Percentiles rank a stretch among this genome's conserved stretches.
These are phyloP conservation scores for Candida vaughaniae DNA, from an alignment of 805 yeast genomes.

Conservation along the genomic window DNA sequence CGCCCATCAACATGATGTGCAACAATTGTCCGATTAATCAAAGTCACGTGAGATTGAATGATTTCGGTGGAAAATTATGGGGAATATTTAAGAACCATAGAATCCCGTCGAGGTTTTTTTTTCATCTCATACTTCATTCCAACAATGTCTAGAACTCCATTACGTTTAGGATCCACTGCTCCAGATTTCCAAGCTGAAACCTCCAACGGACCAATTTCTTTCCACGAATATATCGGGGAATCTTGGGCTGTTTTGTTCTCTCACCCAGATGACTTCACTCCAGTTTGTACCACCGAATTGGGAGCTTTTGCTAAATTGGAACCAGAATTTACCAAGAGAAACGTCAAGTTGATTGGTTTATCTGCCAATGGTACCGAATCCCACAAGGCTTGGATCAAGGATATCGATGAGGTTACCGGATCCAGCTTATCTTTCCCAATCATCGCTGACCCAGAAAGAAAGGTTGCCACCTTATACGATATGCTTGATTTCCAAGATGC, in stretches of 20 bases:
- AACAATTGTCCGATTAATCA: constrained; percentile 2
- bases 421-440: constrained; percentile 82
- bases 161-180: constrained; percentile 61
- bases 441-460: constrained; percentile 82
- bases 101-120: no score
- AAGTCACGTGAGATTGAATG: constrained; percentile 13
- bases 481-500: constrained; percentile 74
- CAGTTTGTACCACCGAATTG: constrained; percentile 94
- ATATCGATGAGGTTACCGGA: constrained; percentile 83
- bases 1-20: no score
- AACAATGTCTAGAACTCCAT: constrained; percentile 11
- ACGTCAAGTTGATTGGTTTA: constrained; percentile 84
- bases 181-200: constrained; percentile 87
- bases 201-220: constrained; percentile 78
- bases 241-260: constrained; percentile 88
- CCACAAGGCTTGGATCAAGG: constrained; percentile 86
- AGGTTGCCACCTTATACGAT: constrained; percentile 70
- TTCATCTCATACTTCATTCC: no score
- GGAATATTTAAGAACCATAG: neutral
- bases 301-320: constrained; percentile 90
- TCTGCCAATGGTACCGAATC: constrained; percentile 81
- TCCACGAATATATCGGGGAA: constrained; percentile 84
- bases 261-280: constrained; percentile 96
- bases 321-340: constrained; percentile 83
- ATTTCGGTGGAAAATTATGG: neutral